Base-by-base conservation (phyloP, 139 green algal genomes). In the Nannochloris sp. region DNA sequence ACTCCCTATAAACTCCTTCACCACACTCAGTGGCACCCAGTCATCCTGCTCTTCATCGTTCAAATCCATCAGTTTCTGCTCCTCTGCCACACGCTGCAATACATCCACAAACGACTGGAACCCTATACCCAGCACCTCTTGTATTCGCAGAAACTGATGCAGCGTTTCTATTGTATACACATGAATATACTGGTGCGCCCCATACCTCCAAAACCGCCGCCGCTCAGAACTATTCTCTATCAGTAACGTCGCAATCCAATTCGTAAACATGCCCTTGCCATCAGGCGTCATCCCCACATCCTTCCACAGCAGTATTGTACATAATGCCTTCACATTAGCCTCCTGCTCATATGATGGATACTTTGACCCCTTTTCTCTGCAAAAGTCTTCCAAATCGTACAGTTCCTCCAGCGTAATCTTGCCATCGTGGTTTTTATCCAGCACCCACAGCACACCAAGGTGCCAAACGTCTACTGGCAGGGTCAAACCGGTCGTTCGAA, bases 51-150 rank as follows among this genome's bases (percentile, higher is more conserved):
- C 73, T 45, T 78, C 77, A 44, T 79, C 53, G 25, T 56, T 45
- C 10, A 78, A 58, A 6, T 79, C 73, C 69, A 83, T 69, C 36
- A 81, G 50, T 16, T 51, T 59, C 36, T 37, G 11, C n/a, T 78
- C 77, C 66, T 83, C 77, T 2, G 50, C 77, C 14, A 61, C 61
- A 3, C 73, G 56, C 59, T 83, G 77, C 49, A 83, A 66, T 66
- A 83, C 62, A 65, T 83, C 73, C 10, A 83, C 36, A 63, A 83
- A 81, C 8, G 49, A 25, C 59, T 81, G 69, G 29, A 75, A 70
- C 29, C 68, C 64, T 56, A 78, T 31, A 16, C 68, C 67, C 10
- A 75, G 68, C n/a, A 46, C 67, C 37, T 80, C 62, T 60, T 75
- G 49, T 31, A 81, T 53, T 5, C 66, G 44, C 25, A 81, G 53